Conservation (phyloP, 1,139 yeast species). For the Candida sojae region DNA sequence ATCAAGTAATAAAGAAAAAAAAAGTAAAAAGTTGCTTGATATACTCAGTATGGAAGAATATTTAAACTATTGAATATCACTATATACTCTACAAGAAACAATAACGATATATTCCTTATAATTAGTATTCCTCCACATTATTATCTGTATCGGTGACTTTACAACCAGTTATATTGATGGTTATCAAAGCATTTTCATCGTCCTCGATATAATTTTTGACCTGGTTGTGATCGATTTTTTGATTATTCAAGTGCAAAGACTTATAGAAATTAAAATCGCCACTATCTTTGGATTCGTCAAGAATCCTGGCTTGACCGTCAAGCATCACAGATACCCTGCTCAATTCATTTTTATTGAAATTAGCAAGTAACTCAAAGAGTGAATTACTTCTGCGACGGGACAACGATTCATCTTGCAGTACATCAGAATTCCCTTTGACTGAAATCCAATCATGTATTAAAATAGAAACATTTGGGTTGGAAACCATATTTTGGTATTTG, state of each 20-base stretch:
- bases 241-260: slow-evolving; percentile 57
- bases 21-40: too few species aligned
- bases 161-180: slow-evolving; percentile 64
- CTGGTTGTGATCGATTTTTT: slow-evolving; percentile 71
- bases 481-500: slow-evolving; percentile 64
- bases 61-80: too few species aligned
- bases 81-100: too few species aligned
- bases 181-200: slow-evolving; percentile 63
- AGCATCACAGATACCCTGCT: slow-evolving; percentile 79
- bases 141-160: slow-evolving; percentile 83
- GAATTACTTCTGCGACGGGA: slow-evolving; percentile 37
- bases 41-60: too few species aligned
- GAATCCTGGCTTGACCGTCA: slow-evolving; percentile 65
- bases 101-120: too few species aligned
- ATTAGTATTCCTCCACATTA: slow-evolving; percentile 52
- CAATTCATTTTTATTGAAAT: slow-evolving; percentile 73
- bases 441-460: slow-evolving; percentile 87
- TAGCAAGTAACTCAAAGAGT: slow-evolving; percentile 64
- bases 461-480: slow-evolving; percentile 75
- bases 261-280: slow-evolving; percentile 58
- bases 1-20: too few species aligned
- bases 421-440: slow-evolving; percentile 35
- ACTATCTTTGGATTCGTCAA: slow-evolving; percentile 36
- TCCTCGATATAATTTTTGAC: slow-evolving; percentile 50
- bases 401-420: slow-evolving; percentile 12